Percentiles rank a stretch among this genome's conserved stretches.
These are phyloP conservation scores for Chytriomyces sp. DNA, from an alignment of 192 early-diverging fungal genomes.

Conservation along the genomic window DNA sequence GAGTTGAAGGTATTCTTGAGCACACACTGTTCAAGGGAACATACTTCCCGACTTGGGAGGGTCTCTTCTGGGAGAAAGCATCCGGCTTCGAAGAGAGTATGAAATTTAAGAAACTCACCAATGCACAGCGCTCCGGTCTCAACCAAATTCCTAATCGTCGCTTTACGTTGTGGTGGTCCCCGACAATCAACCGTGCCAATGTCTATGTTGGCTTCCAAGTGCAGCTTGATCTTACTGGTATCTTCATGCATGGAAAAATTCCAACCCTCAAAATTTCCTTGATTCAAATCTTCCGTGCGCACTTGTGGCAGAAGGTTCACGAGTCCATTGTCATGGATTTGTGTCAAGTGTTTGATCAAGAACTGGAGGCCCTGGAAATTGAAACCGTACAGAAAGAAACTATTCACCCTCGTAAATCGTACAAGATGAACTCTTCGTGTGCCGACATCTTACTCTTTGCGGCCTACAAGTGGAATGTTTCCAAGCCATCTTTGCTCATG, in stretches of 20 bases:
- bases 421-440: conserved; percentile 97
- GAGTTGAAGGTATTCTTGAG: conserved; percentile 98
- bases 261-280: conserved; percentile 98
- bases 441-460: conserved; percentile 95
- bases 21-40: conserved; percentile 99
- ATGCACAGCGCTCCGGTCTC: conserved; percentile 95
- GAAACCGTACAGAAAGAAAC: conserved; percentile 99
- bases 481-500: conserved; percentile 88
- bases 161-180: conserved; percentile 99
- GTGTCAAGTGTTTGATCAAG: conserved; percentile 96
- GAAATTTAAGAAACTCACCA: conserved; percentile 95
- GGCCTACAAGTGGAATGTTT: conserved; percentile 98
- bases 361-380: conserved; percentile 95
- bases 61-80: conserved; percentile 82
- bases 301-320: conserved; percentile 99
- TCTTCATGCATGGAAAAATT: conserved; percentile 99
- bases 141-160: conserved; percentile 99
- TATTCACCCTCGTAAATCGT: conserved; percentile 97
- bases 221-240: conserved; percentile 98
- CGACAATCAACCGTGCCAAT: conserved; percentile 97
- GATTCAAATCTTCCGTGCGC: conserved; percentile 98
- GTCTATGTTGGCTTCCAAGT: conserved; percentile 99
- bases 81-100: conserved; percentile 36
- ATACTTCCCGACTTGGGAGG: conserved; percentile 98
- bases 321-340: conserved; percentile 74